A percentile compares a stretch with the other conserved stretches of the same genome.
Conservation (phyloP, 1,139 yeast genomes). For the Geotrichum histeridarum region DNA sequence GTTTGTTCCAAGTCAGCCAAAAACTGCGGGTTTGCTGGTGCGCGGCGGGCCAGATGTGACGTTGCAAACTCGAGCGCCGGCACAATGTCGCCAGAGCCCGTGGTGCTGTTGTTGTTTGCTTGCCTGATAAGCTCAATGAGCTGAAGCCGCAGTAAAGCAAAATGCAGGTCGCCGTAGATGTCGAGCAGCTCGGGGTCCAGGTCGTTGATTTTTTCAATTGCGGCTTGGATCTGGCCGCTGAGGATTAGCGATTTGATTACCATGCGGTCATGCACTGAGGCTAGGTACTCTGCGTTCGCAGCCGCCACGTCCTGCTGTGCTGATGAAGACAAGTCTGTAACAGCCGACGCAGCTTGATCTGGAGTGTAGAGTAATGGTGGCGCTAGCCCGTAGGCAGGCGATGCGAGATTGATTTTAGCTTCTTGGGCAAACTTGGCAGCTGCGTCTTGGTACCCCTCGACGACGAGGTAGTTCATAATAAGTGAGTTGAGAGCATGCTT, state of each 20-base stretch:
- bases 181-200: slow-evolving; percentile 39
- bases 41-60: slow-evolving; percentile 38
- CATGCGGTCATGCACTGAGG: slow-evolving; percentile 32
- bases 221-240: slow-evolving; percentile 36
- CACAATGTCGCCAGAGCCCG: slow-evolving; percentile 24
- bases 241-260: slow-evolving; percentile 35
- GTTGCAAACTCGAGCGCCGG: slow-evolving; percentile 40
- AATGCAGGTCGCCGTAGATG: slow-evolving; percentile 35
- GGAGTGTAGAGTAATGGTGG: neutral
- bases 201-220: slow-evolving; percentile 40
- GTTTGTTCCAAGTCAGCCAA: slow-evolving; percentile 38
- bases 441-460: slow-evolving; percentile 40
- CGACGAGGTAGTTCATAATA: slow-evolving; percentile 39
- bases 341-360: neutral
- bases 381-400: neutral
- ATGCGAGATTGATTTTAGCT: slow-evolving; percentile 31
- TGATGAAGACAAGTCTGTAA: neutral
- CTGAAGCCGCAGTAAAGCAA: slow-evolving; percentile 38
- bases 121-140: slow-evolving; percentile 39
- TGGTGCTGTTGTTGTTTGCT: slow-evolving; percentile 7
- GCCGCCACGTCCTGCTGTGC: neutral
- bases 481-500: slow-evolving; percentile 34
- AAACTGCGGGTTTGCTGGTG: slow-evolving; percentile 33
- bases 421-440: slow-evolving; percentile 39
- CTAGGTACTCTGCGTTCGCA: neutral